Evolutionary conservation across 148 eudicot species (phyloP).

Genomic region (Spergularia bocconei): DNA sequence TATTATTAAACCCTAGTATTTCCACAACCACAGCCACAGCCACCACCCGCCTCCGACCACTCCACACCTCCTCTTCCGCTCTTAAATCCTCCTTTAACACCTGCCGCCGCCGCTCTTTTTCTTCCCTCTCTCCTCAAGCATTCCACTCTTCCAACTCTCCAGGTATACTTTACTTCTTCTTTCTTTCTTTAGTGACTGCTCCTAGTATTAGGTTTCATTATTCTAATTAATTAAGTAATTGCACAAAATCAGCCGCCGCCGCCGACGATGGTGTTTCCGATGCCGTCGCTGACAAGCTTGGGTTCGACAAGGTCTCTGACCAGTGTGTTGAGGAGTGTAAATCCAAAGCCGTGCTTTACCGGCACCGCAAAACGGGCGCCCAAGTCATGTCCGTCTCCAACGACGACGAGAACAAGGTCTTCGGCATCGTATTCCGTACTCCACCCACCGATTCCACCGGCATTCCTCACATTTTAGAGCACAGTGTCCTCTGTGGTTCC

Average conservation of each 20-base stretch:
- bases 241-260: conserved; percentile 15
- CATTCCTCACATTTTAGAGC: conserved; percentile 97
- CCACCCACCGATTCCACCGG: conserved; percentile 99
- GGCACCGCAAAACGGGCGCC: conserved; percentile 83
- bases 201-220: too few species aligned
- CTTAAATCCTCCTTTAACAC: conserved; percentile 24
- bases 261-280: conserved; percentile 41
- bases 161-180: conserved; percentile 23
- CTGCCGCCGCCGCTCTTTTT: conserved; percentile 35
- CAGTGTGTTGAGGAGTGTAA: conserved; percentile 87
- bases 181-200: too few species aligned
- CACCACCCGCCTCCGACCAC: background rate
- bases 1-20: conserved; percentile 29
- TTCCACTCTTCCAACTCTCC: conserved; percentile 53
- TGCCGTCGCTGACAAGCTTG: conserved; percentile 71
- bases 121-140: conserved; percentile 49
- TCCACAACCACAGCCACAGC: background rate
- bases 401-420: conserved; percentile 96
- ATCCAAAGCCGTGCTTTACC: conserved; percentile 77
- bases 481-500: conserved; percentile 95
- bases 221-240: background rate
- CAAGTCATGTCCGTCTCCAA: conserved; percentile 87
- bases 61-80: conserved; percentile 24
- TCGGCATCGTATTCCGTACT: conserved; percentile 91
- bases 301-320: conserved; percentile 86